These are phyloP conservation scores for Elaphomyces granulatus DNA, from an alignment of 495 filamentous ascomycete species.

Conservation along the genomic window DNA sequence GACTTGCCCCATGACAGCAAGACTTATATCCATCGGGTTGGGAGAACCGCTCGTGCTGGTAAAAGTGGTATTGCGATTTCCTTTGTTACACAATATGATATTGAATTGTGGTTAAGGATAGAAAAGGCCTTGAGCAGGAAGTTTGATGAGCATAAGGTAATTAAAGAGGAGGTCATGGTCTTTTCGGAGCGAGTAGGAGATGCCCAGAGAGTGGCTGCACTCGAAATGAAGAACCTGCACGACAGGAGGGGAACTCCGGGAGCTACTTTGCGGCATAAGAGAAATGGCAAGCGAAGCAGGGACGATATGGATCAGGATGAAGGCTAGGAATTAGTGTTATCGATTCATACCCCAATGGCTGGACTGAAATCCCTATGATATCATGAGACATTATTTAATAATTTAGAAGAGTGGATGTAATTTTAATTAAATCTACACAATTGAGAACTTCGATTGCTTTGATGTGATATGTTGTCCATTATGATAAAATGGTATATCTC, in stretches of 20 bases:
- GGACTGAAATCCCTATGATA: too few relatives aligned
- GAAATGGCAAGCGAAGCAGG: constrained; percentile 40
- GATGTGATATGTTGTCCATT: too few relatives aligned
- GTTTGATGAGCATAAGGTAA: constrained; percentile 47
- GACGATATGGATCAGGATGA: constrained; percentile 83
- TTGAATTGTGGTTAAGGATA: constrained; percentile 75
- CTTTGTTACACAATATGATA: constrained; percentile 80
- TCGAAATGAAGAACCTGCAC: constrained; percentile 68
- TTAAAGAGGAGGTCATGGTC: constrained; percentile 81
- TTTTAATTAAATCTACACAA: too few relatives aligned
- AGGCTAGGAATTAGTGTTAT: constrained; percentile 1
- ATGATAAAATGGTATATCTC: too few relatives aligned
- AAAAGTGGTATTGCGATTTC: constrained; percentile 70
- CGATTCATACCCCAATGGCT: background rate
- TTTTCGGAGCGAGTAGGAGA: constrained; percentile 64
- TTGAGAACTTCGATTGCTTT: too few relatives aligned
- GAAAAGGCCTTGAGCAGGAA: constrained; percentile 70
- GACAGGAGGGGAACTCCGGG: constrained; percentile 60
- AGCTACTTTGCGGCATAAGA: constrained; percentile 31
- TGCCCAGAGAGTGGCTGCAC: constrained; percentile 66
- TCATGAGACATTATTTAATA: too few relatives aligned
- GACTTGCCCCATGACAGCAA: constrained; percentile 74
- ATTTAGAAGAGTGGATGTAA: too few relatives aligned
- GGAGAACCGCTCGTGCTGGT: constrained; percentile 83
- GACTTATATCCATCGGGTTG: constrained; percentile 91